These are phyloP conservation scores for Straminergon stramineum DNA, from an alignment of 225 moss, liverwort and hornwort species.

Conservation along the genomic window DNA sequence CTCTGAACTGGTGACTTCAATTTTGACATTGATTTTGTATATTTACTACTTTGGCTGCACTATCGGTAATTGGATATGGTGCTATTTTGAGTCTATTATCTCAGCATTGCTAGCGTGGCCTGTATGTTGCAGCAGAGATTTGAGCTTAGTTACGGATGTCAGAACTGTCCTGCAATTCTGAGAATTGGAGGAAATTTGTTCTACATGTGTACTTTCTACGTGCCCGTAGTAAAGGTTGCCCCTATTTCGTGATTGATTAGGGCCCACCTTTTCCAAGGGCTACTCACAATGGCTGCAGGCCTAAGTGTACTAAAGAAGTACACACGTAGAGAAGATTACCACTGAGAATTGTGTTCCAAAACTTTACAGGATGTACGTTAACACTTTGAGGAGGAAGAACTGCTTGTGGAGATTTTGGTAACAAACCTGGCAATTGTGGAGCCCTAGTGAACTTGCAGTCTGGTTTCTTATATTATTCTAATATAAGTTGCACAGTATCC, in stretches of 20 bases:
- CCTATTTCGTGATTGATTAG: background rate
- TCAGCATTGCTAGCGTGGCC: background rate
- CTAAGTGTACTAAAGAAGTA: background rate
- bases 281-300: background rate
- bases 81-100: background rate
- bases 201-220: background rate
- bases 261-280: background rate
- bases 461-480: background rate
- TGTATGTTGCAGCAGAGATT: background rate
- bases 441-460: background rate
- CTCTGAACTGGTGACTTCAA: constrained; percentile 15
- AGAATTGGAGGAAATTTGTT: background rate
- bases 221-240: background rate
- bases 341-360: background rate
- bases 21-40: constrained; percentile 18
- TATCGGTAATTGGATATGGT: background rate
- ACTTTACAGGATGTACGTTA: background rate
- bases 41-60: background rate
- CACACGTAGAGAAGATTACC: background rate
- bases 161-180: too few relatives aligned
- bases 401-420: background rate
- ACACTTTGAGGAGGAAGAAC: background rate
- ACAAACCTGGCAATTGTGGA: background rate
- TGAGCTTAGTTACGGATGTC: background rate
- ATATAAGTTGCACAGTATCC: background rate